Base-by-base conservation (phyloP, 805 yeast species). In the Blastobotrys peoriensis region DNA sequence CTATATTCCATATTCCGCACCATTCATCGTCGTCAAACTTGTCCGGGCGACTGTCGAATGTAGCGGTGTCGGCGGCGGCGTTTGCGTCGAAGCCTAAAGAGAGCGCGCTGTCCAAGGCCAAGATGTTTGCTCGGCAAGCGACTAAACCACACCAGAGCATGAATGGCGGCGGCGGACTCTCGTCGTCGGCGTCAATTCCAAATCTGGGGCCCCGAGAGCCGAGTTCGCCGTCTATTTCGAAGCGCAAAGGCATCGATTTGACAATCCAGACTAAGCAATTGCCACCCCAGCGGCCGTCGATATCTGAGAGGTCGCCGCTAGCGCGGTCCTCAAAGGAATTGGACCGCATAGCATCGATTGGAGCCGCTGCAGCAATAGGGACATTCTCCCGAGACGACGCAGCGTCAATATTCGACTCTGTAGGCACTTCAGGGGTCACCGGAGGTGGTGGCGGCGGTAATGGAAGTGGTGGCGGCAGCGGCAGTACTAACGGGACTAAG, bases 271-370 rank as follows among this genome's bases (percentile, higher is more conserved):
- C 51, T 22, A 48, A 44, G 16, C 52, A 47, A 16, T 22, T 45
- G 41, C 60, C 50, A 37, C 60, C 41, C 37, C 58, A 40, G n/a
- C 57, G 48, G 19, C 58, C 48, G 30, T 59, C 52, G 23, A 38
- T 48, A 45, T 57, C 52, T 19, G 67, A 41, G 48, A 51, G 47
- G 25, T 55, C 60, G 3, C 67, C 68, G 4, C 46, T 62, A 49
- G 50, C 60, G 3, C 43, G 66, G 17, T 62, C 67, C 5, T 59
- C 65, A 3, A 51, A 57, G 33, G 68, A 64, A 41, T 52, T 64
- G 20, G 68, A 64, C 38, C 51, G 69, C 15, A 64, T 64, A 10
- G 68, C 68, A 5, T 61, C 65, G 15, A 52, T 62, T 17, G 65
- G 66, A 2, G 50, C 56, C 16, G 16, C 40, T 20, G 27, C 43